phyloP scores from a whole-genome alignment of 1,284 basidiomycete genomes.

The Cerioporus squamosus region DNA sequence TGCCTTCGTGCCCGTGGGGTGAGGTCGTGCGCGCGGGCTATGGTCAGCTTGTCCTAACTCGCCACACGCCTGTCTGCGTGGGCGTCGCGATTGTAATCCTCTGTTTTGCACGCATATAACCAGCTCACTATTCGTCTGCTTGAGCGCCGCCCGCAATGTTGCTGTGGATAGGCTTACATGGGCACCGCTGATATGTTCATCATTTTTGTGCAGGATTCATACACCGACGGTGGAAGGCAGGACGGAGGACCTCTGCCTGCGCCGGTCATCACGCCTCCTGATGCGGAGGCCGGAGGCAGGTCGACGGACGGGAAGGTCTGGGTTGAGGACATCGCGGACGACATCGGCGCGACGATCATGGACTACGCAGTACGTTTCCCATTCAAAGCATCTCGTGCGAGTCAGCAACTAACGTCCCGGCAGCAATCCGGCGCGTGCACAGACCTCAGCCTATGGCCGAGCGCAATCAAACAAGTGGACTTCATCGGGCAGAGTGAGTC shows the following conservation, averaged over 20 bases:
- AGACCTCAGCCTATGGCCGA: conserved; percentile 38
- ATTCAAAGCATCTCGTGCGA: too few species aligned
- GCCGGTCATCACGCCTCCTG: conserved; percentile 35
- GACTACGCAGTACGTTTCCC: conserved; percentile 46
- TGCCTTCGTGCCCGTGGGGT: background rate
- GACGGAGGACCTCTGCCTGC: conserved; percentile 38
- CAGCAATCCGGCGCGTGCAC: conserved; percentile 41
- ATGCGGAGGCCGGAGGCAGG: conserved; percentile 37
- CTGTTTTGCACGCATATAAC: too few species aligned
- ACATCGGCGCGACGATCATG: conserved; percentile 39
- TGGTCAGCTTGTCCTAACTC: too few species aligned
- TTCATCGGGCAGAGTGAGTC: conserved; percentile 38
- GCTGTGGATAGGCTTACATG: too few species aligned
- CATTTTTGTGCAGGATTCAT: conserved; percentile 32
- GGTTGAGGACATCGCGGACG: conserved; percentile 39
- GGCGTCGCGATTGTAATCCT: too few species aligned
- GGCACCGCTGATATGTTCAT: too few species aligned
- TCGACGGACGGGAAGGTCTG: conserved; percentile 42
- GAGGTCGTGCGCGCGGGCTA: too few species aligned
- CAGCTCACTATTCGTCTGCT: too few species aligned
- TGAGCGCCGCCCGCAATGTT: too few species aligned
- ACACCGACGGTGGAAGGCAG: conserved; percentile 38
- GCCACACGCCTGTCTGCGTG: too few species aligned
- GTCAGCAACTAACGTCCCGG: too few species aligned
- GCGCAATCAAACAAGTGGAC: conserved; percentile 34